Evolutionary conservation across 441 rosid species (phyloP).

Genomic region (Arabidopsis lyrata): DNA sequence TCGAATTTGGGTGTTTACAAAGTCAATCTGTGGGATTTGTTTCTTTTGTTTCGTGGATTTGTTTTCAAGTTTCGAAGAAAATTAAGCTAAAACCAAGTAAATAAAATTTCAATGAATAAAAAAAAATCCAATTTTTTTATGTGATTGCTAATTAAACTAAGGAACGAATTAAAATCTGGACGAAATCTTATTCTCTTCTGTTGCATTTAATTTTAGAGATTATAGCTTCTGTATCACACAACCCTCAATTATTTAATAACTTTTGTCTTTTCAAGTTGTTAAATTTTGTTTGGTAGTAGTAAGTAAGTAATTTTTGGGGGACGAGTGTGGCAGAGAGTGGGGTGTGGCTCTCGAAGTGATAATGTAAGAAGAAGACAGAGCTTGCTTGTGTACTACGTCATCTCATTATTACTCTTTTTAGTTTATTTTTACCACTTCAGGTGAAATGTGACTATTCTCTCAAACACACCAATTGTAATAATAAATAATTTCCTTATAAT

Average conservation of each 20-base stretch:
- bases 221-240: slow-evolving; percentile 39
- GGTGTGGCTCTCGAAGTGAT: slow-evolving; percentile 32
- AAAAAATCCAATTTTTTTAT: background rate
- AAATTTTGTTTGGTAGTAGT: slow-evolving; percentile 42
- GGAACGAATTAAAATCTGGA: background rate
- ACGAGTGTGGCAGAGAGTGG: slow-evolving; percentile 28
- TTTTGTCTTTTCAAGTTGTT: slow-evolving; percentile 33
- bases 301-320: slow-evolving; percentile 34
- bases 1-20: slow-evolving; percentile 23
- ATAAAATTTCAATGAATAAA: background rate
- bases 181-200: slow-evolving; percentile 9
- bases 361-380: slow-evolving; percentile 38
- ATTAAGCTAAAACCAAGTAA: background rate
- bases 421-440: slow-evolving; percentile 15
- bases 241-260: slow-evolving; percentile 16
- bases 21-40: background rate
- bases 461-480: slow-evolving; percentile 21
- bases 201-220: slow-evolving; percentile 26
- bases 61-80: background rate
- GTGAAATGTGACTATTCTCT: slow-evolving; percentile 25
- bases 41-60: background rate
- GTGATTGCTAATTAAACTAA: background rate
- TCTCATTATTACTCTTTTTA: slow-evolving; percentile 25
- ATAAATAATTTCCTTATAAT: background rate
- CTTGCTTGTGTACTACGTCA: slow-evolving; percentile 41